These are phyloP conservation scores for Carex scoparia DNA, from an alignment of 176 grass and related monocot species.

Conservation along the genomic window DNA sequence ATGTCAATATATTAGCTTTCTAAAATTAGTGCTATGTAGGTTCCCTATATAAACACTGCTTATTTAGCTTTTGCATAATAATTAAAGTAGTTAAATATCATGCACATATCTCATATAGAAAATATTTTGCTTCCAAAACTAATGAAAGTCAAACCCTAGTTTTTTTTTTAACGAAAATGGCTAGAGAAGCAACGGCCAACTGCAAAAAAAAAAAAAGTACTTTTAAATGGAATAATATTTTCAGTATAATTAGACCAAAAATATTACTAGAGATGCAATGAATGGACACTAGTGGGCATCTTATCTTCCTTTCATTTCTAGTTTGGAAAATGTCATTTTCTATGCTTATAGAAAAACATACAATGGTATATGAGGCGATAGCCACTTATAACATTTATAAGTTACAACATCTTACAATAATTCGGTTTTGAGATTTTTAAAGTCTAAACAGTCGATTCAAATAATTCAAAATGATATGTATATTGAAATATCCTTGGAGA, in stretches of 20 bases:
- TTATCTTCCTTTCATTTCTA: neutral
- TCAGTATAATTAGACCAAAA: neutral
- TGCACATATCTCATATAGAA: too few relatives aligned
- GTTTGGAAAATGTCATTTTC: constrained; percentile 2
- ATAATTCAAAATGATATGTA: too few relatives aligned
- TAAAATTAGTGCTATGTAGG: too few relatives aligned
- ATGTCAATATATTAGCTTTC: too few relatives aligned
- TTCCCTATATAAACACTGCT: too few relatives aligned
- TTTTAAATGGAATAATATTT: neutral
- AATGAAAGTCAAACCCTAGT: neutral
- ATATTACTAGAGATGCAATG: neutral
- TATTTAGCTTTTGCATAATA: too few relatives aligned
- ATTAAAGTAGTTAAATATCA: too few relatives aligned
- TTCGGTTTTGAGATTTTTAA: too few relatives aligned
- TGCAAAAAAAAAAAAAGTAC: neutral
- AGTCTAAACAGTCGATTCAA: too few relatives aligned
- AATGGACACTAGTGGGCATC: constrained; percentile 12
- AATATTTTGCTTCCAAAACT: neutral
- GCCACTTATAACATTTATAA: too few relatives aligned
- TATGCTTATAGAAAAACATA: neutral
- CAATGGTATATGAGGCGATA: neutral
- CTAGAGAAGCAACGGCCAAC: neutral
- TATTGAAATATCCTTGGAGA: too few relatives aligned
- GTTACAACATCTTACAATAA: too few relatives aligned
- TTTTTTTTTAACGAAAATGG: neutral